Conservation (phyloP, 768 basidiomycete species). For the Panus rudis region DNA sequence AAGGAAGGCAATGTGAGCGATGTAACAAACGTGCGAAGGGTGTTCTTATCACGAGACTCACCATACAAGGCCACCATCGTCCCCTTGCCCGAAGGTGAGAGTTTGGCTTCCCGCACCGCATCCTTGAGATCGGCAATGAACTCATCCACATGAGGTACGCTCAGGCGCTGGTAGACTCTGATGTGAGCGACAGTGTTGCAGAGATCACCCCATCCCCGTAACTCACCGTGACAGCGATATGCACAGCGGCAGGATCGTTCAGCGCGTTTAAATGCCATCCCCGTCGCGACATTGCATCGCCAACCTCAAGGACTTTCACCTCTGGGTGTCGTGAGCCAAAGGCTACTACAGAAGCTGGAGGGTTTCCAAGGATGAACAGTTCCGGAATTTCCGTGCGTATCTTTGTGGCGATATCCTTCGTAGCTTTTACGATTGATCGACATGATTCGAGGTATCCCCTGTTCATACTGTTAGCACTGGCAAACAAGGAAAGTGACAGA, state of each 20-base stretch:
- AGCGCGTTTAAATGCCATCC: slow-evolving; percentile 95
- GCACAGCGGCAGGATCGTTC: slow-evolving; percentile 71
- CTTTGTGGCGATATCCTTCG: slow-evolving; percentile 60
- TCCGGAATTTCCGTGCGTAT: slow-evolving; percentile 71
- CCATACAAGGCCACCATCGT: slow-evolving; percentile 91
- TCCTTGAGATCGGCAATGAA: slow-evolving; percentile 83
- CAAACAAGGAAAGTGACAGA: neutral
- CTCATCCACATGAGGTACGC: slow-evolving; percentile 65
- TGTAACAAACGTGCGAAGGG: neutral
- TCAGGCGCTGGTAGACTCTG: slow-evolving; percentile 72
- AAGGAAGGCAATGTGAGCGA: neutral
- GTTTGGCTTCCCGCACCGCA: slow-evolving; percentile 64
- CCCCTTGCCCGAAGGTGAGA: slow-evolving; percentile 61
- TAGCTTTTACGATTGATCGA: slow-evolving; percentile 66
- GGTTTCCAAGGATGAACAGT: slow-evolving; percentile 84
- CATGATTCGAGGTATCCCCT: slow-evolving; percentile 90
- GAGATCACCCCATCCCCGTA: neutral
- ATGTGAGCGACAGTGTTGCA: neutral
- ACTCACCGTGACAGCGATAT: slow-evolving; percentile 89
- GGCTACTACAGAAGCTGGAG: slow-evolving; percentile 85
- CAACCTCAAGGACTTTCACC: slow-evolving; percentile 80
- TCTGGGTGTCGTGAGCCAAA: slow-evolving; percentile 60
- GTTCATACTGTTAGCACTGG: neutral
- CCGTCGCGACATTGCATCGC: slow-evolving; percentile 75
- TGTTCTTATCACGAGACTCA: too few species aligned